Base-by-base conservation (phyloP, 2,329 filamentous ascomycete species). In the Xylariomycetidae sp. region DNA sequence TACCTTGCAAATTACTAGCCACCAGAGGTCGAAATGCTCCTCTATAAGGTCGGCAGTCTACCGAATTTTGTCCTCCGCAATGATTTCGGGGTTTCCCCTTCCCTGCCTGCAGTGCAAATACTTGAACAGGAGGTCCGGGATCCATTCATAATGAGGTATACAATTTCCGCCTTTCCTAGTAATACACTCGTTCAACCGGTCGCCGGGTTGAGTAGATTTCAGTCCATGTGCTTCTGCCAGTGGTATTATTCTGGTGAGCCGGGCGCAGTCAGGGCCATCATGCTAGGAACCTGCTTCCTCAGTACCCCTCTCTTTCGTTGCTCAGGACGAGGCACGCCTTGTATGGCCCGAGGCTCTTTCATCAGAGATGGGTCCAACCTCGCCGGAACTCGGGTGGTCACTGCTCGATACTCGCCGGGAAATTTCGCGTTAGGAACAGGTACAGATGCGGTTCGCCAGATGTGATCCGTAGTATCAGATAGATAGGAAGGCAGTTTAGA, bases 271-370 rank as follows among this genome's bases (percentile, higher is more conserved):
- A 54, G 33, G 5, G 47, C 48, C 46, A 58, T 48, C 56, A 58
- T 57, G 34, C 53, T 57, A n/a, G 56, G 56, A 16, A 79, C 74
- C 49, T 78, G 74, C 52, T 79, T 79, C 43, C 74, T 59, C 33
- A 72, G 50, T 30, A 79, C 58, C 17, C 70, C 69, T 25, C 65
- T 64, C 6, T 62, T 62, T 19, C 69, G 65, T 36, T 69, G 67
- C 38, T 76, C 72, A 13, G 72, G 69, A 20, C 76, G 66, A 16
- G 88, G 88, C n/a, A 88, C 80, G 22, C 89, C 89, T 57, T 94
- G 88, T 25, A 95, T 90, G 42, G 86, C 80, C 37, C 89, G 77
- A 18, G 89, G 89, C 61, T 96, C 89, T 57, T 88, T 87, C 88
- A 97, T 95, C 29, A 96, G 68, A 11, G 80, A 76, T 4, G 82